Conservation (phyloP, 257 asterid species). For the Schizonepeta tenuifolia region DNA sequence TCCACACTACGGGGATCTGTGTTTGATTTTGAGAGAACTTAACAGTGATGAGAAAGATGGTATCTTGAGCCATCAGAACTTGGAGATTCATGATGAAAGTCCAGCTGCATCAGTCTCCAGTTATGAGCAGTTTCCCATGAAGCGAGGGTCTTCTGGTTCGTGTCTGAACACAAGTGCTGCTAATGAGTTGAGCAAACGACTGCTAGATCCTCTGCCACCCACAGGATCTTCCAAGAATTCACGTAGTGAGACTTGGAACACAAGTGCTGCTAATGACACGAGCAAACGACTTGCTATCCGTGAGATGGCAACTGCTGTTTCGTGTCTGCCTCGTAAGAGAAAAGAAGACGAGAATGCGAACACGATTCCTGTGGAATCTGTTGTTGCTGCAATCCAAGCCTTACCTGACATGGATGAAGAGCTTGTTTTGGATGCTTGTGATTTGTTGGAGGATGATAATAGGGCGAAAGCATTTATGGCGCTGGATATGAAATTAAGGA, state of each 20-base stretch:
- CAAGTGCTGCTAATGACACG: no score
- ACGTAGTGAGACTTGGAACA: no score
- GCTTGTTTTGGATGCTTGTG: slow-evolving; percentile 51
- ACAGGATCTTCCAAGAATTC: slow-evolving; percentile 32
- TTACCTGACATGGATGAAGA: slow-evolving; percentile 47
- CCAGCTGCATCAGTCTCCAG: slow-evolving; percentile 36
- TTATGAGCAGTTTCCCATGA: slow-evolving; percentile 20
- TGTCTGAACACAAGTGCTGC: not conserved
- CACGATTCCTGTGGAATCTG: slow-evolving; percentile 30
- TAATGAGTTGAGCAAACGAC: slow-evolving; percentile 28
- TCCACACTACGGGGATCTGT: slow-evolving; percentile 38
- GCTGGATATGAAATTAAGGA: slow-evolving; percentile 41
- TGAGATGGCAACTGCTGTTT: slow-evolving; percentile 32
- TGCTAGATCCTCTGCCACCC: slow-evolving; percentile 17
- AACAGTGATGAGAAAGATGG: slow-evolving; percentile 30
- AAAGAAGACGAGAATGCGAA: slow-evolving; percentile 22
- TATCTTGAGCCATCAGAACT: slow-evolving; percentile 26
- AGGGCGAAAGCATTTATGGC: slow-evolving; percentile 45
- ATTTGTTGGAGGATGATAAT: slow-evolving; percentile 47
- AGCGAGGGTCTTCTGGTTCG: slow-evolving; percentile 25
- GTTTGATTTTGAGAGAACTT: slow-evolving; percentile 38
- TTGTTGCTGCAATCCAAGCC: slow-evolving; percentile 41
- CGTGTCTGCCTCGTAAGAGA: slow-evolving; percentile 30
- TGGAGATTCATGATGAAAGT: slow-evolving; percentile 15
- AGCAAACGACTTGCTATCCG: slow-evolving; percentile 21